These are phyloP conservation scores for Leccinellum luteum DNA, from an alignment of 768 basidiomycete species.

Conservation along the genomic window DNA sequence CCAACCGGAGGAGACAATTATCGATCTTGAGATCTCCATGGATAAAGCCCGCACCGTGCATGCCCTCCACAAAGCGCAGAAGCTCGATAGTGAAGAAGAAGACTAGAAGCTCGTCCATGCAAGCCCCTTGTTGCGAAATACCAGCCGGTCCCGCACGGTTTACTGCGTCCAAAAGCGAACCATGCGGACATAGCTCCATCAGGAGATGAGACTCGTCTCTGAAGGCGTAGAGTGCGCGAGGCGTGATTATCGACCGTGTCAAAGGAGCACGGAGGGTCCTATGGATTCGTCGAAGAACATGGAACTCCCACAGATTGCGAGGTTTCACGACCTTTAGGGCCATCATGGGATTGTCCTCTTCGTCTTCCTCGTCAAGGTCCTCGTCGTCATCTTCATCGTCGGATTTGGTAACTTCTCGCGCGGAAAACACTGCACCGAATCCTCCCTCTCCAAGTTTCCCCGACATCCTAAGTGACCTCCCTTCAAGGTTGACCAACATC, in stretches of 20 bases:
- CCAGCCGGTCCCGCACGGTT: conserved; percentile 78
- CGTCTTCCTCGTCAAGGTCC: conserved; percentile 48
- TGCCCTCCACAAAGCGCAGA: conserved; percentile 72
- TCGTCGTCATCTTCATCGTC: conserved; percentile 42
- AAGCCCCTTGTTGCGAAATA: conserved; percentile 75
- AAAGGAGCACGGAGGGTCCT: conserved; percentile 56
- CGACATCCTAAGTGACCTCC: conserved; percentile 62
- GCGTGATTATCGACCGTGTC: conserved; percentile 67
- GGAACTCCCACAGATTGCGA: conserved; percentile 88
- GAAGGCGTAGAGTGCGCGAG: conserved; percentile 81
- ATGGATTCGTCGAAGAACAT: conserved; percentile 77
- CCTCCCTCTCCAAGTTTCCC: conserved; percentile 97
- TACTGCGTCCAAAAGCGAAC: conserved; percentile 88
- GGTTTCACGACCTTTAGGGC: conserved; percentile 94
- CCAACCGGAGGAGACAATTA: conserved; percentile 93
- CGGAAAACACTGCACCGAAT: conserved; percentile 94
- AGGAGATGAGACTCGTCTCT: conserved; percentile 87
- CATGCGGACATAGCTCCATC: conserved; percentile 86
- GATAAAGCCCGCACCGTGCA: conserved; percentile 83
- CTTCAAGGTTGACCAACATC: conserved; percentile 61
- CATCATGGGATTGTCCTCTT: conserved; percentile 57
- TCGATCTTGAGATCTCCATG: conserved; percentile 99
- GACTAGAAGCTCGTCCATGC: conserved; percentile 88
- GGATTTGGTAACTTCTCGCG: conserved; percentile 50
- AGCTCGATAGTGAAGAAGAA: conserved; percentile 96